Evolutionary conservation across 2,329 filamentous ascomycete genomes (phyloP), one percentile per base, ranked within the genome.

Genomic region (Nakataea oryzae): DNA sequence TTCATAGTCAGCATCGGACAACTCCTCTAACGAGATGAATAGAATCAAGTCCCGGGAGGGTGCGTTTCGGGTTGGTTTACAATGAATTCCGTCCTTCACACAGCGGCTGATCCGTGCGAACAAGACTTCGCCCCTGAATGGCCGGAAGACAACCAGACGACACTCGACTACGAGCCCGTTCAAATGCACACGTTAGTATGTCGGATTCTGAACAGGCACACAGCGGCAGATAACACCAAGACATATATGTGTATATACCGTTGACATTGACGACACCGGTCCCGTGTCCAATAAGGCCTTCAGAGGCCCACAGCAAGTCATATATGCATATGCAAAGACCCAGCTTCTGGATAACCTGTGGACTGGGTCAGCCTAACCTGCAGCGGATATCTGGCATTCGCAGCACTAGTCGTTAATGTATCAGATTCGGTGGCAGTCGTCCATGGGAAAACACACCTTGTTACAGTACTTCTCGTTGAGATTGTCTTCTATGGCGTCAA

Each of bases 381-480:
- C 8, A 50, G 7, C 7, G 24, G 41, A 5, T n/a, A n/a, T 24
- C 21, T 47, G 56, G 62, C n/a, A 55, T 58, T 65, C 56, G 62
- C 62, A 32, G 11, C 11, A 34, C 9, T 50, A 21, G 29, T 59
- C 47, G 11, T 21, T 14, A 24, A n/a, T 6, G 11, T 8, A 29
- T 3, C 58, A 47, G 34, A n/a, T 21, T 26, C 17, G 5, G 28
- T 13, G 21, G 17, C 8, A 50, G n/a, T 13, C 28, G 11, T 5
- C 29, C 24, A 26, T 50, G 21, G 32, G 21, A 32, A 26, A 29
- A 29, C 59, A 14, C 54, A 91, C 88, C 76, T 93, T 95, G 77
- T 99, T 97, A 64, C 93, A 87, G 75, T 97, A 99, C 76, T 99
- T 99, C 66, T 87, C 83, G 73, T 99, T 97, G 77, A 99, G 95